These are phyloP conservation scores for Alternaria solani DNA, from an alignment of 2,329 filamentous ascomycete species.

Conservation along the genomic window DNA sequence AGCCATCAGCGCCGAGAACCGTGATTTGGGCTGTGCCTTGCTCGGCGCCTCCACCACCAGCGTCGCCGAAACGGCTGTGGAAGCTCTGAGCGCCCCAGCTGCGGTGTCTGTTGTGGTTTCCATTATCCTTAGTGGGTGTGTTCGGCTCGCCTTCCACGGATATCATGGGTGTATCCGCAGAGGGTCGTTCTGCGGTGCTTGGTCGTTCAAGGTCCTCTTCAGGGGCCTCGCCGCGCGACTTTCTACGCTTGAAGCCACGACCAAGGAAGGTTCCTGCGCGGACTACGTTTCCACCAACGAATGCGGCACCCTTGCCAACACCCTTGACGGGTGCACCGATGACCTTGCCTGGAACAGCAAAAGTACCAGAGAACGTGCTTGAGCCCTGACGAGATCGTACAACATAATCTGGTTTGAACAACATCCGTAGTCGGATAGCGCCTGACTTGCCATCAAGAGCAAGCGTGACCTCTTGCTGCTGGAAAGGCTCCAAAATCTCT, in stretches of 20 bases:
- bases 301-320: conserved; percentile 76
- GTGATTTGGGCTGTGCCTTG: conserved; percentile 81
- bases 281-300: conserved; percentile 79
- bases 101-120: conserved; percentile 46
- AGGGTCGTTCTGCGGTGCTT: conserved; percentile 53
- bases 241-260: conserved; percentile 79
- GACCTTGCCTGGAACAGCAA: conserved; percentile 85
- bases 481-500: conserved; percentile 83
- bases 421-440: conserved; percentile 77
- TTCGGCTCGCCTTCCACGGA: conserved; percentile 38
- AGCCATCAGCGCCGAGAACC: conserved; percentile 80
- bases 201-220: conserved; percentile 53
- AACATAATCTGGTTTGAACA: conserved; percentile 94
- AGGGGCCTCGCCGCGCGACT: conserved; percentile 60
- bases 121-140: conserved; percentile 18
- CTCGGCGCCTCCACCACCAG: conserved; percentile 62
- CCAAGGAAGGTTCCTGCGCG: conserved; percentile 92
- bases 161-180: conserved; percentile 42
- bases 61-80: conserved; percentile 41
- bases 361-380: conserved; percentile 91
- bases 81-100: conserved; percentile 54
- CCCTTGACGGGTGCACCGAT: conserved; percentile 97
- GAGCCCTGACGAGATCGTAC: conserved; percentile 86
- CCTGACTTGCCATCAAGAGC: conserved; percentile 90
- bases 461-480: conserved; percentile 76